Evolutionary conservation across 2,329 filamentous ascomycete genomes (phyloP).

Genomic region (Acrocalymma vagum): DNA sequence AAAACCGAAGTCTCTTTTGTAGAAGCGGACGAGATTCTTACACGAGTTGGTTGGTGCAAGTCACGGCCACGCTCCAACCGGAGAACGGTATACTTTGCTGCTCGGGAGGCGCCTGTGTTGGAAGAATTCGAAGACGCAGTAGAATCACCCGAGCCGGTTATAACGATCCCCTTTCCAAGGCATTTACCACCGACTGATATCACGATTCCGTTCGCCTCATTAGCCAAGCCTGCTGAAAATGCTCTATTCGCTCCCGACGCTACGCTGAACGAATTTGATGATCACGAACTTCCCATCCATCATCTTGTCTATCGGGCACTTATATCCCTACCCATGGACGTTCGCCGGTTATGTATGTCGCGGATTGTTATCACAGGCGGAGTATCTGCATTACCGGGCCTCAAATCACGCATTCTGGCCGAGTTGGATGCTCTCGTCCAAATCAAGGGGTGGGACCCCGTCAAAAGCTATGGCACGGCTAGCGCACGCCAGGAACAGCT

Average conservation of each 20-base stretch:
- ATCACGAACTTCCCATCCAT: conserved; percentile 84
- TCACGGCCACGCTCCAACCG: conserved; percentile 37
- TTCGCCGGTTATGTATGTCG: conserved; percentile 85
- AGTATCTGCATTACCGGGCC: conserved; percentile 78
- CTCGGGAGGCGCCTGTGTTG: conserved; percentile 47
- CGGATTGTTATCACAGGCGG: conserved; percentile 88
- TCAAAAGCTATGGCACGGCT: conserved; percentile 73
- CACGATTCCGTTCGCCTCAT: conserved; percentile 71
- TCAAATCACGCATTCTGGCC: conserved; percentile 78
- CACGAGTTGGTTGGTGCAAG: conserved; percentile 79
- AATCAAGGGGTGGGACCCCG: conserved; percentile 77
- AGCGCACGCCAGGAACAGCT: conserved; percentile 40
- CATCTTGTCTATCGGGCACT: conserved; percentile 79
- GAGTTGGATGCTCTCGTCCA: conserved; percentile 76
- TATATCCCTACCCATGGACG: conserved; percentile 79
- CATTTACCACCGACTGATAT: conserved; percentile 59
- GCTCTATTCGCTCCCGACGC: conserved; percentile 72
- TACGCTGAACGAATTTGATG: conserved; percentile 72
- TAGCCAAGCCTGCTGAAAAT: conserved; percentile 79
- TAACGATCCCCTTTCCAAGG: conserved; percentile 44
- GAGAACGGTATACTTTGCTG: conserved; percentile 41
- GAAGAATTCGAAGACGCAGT: conserved; percentile 54
- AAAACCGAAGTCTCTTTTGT: conserved; percentile 64
- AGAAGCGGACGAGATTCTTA: conserved; percentile 81
- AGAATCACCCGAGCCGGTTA: conserved; percentile 39